phyloP scores from a whole-genome alignment of 2,329 filamentous ascomycete species.

The Phialophora chinensis region DNA sequence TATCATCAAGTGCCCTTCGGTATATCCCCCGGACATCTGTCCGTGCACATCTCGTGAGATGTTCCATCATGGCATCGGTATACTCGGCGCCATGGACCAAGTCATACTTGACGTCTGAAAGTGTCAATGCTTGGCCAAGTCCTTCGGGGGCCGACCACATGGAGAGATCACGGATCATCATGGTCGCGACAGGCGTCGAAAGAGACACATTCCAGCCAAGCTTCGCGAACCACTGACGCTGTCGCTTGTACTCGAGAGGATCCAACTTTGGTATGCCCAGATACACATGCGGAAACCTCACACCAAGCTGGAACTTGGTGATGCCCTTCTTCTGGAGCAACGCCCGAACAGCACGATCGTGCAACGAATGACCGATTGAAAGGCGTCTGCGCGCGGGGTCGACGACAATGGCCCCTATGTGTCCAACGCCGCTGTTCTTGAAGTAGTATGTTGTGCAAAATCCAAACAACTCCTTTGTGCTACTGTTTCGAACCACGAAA shows the following conservation, averaged over 20 bases:
- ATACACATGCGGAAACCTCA: constrained; percentile 81
- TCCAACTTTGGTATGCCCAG: constrained; percentile 79
- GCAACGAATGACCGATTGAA: constrained; percentile 87
- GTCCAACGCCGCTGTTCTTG: constrained; percentile 70
- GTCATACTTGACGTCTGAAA: constrained; percentile 78
- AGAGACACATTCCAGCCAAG: constrained; percentile 82
- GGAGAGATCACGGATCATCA: constrained; percentile 74
- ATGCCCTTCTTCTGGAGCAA: constrained; percentile 74
- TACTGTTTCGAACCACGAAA: constrained; percentile 92
- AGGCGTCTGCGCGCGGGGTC: constrained; percentile 84
- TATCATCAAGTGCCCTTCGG: constrained; percentile 72
- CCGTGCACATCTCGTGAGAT: constrained; percentile 75
- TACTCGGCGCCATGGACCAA: constrained; percentile 81
- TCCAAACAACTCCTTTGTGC: constrained; percentile 86
- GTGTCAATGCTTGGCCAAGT: constrained; percentile 73
- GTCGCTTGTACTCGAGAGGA: constrained; percentile 62
- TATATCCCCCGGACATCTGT: constrained; percentile 82
- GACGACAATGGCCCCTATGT: constrained; percentile 86
- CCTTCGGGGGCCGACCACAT: constrained; percentile 79
- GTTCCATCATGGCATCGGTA: constrained; percentile 72
- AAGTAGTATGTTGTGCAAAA: constrained; percentile 90
- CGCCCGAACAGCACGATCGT: constrained; percentile 80
- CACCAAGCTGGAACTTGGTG: constrained; percentile 81
- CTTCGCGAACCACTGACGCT: constrained; percentile 84
- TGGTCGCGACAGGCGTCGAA: constrained; percentile 69